Evolutionary conservation across 441 rosid species (phyloP).

Genomic region (Viola pubescens): DNA sequence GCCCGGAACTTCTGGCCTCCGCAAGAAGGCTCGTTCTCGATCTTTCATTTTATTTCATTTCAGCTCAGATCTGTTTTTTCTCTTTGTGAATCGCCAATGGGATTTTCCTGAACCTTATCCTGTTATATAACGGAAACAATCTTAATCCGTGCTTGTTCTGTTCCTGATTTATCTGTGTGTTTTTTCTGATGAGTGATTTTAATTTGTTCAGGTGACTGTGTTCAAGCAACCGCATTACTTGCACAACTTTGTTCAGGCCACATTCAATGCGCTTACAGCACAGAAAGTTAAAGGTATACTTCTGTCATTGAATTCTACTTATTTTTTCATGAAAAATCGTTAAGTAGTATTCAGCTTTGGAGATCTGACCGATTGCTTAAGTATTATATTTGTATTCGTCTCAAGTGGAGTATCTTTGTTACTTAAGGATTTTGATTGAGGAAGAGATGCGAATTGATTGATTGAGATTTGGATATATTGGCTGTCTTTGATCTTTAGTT

Average conservation of each 20-base stretch:
- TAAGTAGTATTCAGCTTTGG: too few species aligned
- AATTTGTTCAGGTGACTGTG: constrained; percentile 72
- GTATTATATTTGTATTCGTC: too few species aligned
- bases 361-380: too few species aligned
- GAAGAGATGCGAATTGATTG: too few species aligned
- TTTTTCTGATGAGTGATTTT: background rate
- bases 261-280: constrained; percentile 73
- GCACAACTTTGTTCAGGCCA: constrained; percentile 80
- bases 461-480: too few species aligned
- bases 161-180: background rate
- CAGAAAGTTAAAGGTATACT: constrained; percentile 71
- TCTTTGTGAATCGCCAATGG: background rate
- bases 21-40: constrained; percentile 65
- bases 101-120: background rate
- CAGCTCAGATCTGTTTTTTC: background rate
- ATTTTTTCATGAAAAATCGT: background rate
- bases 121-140: background rate
- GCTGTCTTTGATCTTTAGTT: too few species aligned
- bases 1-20: constrained; percentile 97
- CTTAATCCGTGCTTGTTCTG: background rate
- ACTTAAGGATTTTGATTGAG: too few species aligned
- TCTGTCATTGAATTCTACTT: background rate
- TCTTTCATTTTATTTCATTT: background rate
- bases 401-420: too few species aligned
- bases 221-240: constrained; percentile 78